phyloP scores from a whole-genome alignment of 768 basidiomycete genomes.

The Boletus reticulatus region DNA sequence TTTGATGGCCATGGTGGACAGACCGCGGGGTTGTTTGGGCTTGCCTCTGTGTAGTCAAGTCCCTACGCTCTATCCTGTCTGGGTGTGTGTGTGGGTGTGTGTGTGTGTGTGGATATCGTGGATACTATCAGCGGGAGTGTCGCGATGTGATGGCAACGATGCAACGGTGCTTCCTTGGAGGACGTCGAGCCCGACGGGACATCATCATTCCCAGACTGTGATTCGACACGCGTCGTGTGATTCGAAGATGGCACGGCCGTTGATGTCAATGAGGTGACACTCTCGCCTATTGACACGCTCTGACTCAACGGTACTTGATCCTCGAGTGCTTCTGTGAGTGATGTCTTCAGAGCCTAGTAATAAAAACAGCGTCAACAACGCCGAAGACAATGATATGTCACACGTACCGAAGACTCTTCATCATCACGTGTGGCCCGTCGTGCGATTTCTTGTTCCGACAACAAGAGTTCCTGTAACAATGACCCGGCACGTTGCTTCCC shows the following conservation, averaged over 20 bases:
- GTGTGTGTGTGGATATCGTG: slow-evolving; percentile 10
- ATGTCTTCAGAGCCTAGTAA: slow-evolving; percentile 43
- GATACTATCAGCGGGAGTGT: slow-evolving; percentile 2
- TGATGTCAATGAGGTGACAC: slow-evolving; percentile 15
- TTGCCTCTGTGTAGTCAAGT: slow-evolving; percentile 65
- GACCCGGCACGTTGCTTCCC: slow-evolving; percentile 51
- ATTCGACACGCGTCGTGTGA: not conserved
- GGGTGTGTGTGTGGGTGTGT: too few species aligned
- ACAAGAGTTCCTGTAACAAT: slow-evolving; percentile 54
- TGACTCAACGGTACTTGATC: slow-evolving; percentile 46
- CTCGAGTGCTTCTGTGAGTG: slow-evolving; percentile 43
- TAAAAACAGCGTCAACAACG: not conserved
- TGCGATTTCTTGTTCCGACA: slow-evolving; percentile 66
- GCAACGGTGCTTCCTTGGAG: not conserved
- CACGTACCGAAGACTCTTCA: slow-evolving; percentile 57
- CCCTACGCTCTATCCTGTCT: slow-evolving; percentile 51
- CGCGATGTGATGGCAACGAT: slow-evolving; percentile 6
- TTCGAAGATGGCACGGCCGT: not conserved
- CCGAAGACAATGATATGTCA: not conserved
- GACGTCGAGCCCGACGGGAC: not conserved
- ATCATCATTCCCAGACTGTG: slow-evolving; percentile 1
- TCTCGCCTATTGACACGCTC: slow-evolving; percentile 22
- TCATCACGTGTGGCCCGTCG: slow-evolving; percentile 59
- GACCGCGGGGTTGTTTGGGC: slow-evolving; percentile 25
- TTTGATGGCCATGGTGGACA: slow-evolving; percentile 19